These are phyloP conservation scores for Sporisorium exsertum DNA, from an alignment of 1,284 basidiomycete species.

Conservation along the genomic window DNA sequence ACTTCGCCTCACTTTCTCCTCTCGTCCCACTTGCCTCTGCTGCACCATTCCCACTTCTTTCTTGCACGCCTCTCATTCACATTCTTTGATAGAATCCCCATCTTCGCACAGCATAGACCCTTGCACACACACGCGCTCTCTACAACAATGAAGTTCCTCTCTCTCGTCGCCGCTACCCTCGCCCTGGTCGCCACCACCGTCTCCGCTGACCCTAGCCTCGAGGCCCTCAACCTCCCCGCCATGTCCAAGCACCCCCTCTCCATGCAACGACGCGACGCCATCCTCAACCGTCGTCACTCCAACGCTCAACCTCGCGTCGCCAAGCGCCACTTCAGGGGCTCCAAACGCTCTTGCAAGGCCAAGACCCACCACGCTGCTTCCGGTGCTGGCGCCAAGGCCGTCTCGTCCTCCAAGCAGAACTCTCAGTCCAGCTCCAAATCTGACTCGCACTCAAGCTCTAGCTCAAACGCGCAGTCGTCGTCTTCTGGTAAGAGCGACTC, in stretches of 20 bases:
- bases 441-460: slow-evolving; percentile 7
- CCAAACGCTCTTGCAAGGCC: slow-evolving; percentile 39
- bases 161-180: slow-evolving; percentile 39
- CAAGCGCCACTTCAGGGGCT: slow-evolving; percentile 35
- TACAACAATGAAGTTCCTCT: slow-evolving; percentile 52
- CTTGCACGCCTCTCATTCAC: slow-evolving; percentile 17
- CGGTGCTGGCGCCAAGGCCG: slow-evolving; percentile 13
- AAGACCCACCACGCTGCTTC: slow-evolving; percentile 30
- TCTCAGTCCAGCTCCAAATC: slow-evolving; percentile 7
- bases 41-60: slow-evolving; percentile 3
- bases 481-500: slow-evolving; percentile 23
- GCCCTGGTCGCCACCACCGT: slow-evolving; percentile 34
- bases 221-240: slow-evolving; percentile 39
- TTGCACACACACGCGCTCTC: background rate
- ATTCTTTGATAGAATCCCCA: slow-evolving; percentile 23
- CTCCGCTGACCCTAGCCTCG: slow-evolving; percentile 32
- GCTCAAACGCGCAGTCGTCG: slow-evolving; percentile 13
- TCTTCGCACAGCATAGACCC: background rate
- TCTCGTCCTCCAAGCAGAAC: slow-evolving; percentile 22
- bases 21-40: background rate
- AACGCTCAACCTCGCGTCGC: slow-evolving; percentile 6
- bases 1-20: slow-evolving; percentile 3
- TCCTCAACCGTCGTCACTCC: slow-evolving; percentile 23
- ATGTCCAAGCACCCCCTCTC: slow-evolving; percentile 46
- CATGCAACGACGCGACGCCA: slow-evolving; percentile 45